Evolutionary conservation across 768 basidiomycete genomes (phyloP), one percentile per base, ranked within the genome.

Genomic region (Pleurotus tuber-regium): DNA sequence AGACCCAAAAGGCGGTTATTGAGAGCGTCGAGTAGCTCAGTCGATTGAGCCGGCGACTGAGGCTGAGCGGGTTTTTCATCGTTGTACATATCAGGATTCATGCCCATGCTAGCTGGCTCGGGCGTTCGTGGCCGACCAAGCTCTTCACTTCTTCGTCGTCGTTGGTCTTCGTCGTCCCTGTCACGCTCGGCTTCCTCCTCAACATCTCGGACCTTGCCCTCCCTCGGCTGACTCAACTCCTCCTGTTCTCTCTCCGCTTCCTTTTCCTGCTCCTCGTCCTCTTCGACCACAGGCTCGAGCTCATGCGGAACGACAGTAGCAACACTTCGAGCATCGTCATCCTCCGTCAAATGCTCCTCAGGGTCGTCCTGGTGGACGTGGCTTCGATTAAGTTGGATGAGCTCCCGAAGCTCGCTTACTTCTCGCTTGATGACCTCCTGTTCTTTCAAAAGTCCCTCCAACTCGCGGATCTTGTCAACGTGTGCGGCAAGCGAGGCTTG

Each of bases 351-450:
- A n/a, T n/a, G n/a, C n/a, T n/a, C n/a, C 21, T 87, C 85, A n/a
- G 70, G 71, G 9, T 65, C 66, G 43, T 69, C 68, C 8, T 57
- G 58, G 9, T 66, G 61, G 4, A 54, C 24, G 42, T 63, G 59
- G 18, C 53, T 21, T 24, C 62, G 53, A 30, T 60, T 41, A 41
- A 59, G 54, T 55, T 89, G 86, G 70, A 92, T 79, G 59, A 87
- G 67, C 42, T 88, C 85, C 11, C 88, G 75, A 46, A 98, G 72
- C 2, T 75, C 71, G 30, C 78, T 71, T 2, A 98, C 83, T 59
- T 98, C 94, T 24, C 75, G 73, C 66, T 87, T 87, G 62, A 97
- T 81, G 6, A 70, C 72, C 52, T 97, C 93, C 58, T 98, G 92
- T 68, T 97, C 93, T 1, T 78, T 76, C 31, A 96, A 73, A 55